A percentile compares a stretch with the other conserved stretches of the same genome.
phyloP scores from a whole-genome alignment of 495 filamentous ascomycete genomes.

The Platismatia glauca region DNA sequence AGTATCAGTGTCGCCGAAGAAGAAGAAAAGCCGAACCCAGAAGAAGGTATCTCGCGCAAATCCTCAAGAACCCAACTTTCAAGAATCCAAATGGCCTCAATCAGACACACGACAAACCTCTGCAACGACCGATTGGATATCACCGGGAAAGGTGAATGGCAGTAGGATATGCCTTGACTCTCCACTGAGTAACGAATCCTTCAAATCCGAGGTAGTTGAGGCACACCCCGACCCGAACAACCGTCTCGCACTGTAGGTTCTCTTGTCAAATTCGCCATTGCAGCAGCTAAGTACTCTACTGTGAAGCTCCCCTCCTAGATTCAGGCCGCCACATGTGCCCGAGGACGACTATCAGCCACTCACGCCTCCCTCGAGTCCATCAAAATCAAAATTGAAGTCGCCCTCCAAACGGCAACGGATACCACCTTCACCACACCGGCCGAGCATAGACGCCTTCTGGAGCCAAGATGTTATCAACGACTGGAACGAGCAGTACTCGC shows the following conservation, averaged over 20 bases:
- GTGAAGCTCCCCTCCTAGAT: slow-evolving; percentile 19
- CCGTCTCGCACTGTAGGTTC: slow-evolving; percentile 15
- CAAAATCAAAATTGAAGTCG: slow-evolving; percentile 37
- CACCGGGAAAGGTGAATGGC: background rate
- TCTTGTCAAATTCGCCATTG: background rate
- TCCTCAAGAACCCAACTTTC: background rate
- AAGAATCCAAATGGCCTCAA: background rate
- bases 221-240: background rate
- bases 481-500: slow-evolving; percentile 76
- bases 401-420: slow-evolving; percentile 46
- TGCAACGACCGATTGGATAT: background rate
- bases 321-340: slow-evolving; percentile 15
- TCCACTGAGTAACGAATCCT: background rate
- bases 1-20: background rate
- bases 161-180: background rate
- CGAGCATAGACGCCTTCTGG: slow-evolving; percentile 76
- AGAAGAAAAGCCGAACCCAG: background rate
- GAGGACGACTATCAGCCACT: background rate
- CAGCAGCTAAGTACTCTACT: background rate
- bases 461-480: slow-evolving; percentile 60
- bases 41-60: background rate
- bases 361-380: slow-evolving; percentile 41
- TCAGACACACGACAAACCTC: background rate
- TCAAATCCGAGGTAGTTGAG: background rate
- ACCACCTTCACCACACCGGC: slow-evolving; percentile 51